Percentiles rank a stretch among this genome's conserved stretches.
Conservation (phyloP, 139 green algal species). For the Ulvella scutata region DNA sequence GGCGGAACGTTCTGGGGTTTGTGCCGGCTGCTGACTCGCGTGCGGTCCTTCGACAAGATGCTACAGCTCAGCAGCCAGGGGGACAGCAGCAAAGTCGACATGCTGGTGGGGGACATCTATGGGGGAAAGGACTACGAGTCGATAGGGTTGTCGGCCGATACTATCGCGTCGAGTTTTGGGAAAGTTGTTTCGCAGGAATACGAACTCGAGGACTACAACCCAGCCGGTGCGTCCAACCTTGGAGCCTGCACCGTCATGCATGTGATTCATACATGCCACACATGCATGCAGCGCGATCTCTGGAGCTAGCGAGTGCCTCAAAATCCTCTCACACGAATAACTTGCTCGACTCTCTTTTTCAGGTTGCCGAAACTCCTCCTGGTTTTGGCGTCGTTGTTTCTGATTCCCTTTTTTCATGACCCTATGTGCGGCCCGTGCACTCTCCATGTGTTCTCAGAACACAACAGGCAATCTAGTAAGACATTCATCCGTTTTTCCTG, state of each 20-base stretch:
- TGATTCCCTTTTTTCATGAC: too few relatives aligned
- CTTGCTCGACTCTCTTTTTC: too few relatives aligned
- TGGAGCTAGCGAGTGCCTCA: too few relatives aligned
- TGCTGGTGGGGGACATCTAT: conserved; percentile 99
- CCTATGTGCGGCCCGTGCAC: too few relatives aligned
- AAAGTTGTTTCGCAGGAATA: conserved; percentile 67
- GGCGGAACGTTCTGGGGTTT: conserved; percentile 98
- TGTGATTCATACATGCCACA: not conserved
- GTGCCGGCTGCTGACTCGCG: conserved; percentile 56
- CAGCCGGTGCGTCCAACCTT: conserved; percentile 10
- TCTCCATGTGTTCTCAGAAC: too few relatives aligned
- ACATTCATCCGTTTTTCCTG: too few relatives aligned
- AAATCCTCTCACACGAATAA: too few relatives aligned
- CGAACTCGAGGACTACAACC: conserved; percentile 61
- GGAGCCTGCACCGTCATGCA: not conserved
- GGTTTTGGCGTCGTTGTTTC: too few relatives aligned
- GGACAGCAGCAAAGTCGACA: conserved; percentile 89
- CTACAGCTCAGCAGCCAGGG: conserved; percentile 72
- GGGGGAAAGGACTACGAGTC: conserved; percentile 79
- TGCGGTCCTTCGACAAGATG: conserved; percentile 70
- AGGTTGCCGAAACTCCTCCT: too few relatives aligned
- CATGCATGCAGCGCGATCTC: too few relatives aligned
- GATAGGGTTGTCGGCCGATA: conserved; percentile 82
- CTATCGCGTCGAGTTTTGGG: conserved; percentile 91
- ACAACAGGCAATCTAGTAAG: too few relatives aligned